Conservation (phyloP, 495 filamentous ascomycete genomes). For the Penicillium crystallinum region DNA sequence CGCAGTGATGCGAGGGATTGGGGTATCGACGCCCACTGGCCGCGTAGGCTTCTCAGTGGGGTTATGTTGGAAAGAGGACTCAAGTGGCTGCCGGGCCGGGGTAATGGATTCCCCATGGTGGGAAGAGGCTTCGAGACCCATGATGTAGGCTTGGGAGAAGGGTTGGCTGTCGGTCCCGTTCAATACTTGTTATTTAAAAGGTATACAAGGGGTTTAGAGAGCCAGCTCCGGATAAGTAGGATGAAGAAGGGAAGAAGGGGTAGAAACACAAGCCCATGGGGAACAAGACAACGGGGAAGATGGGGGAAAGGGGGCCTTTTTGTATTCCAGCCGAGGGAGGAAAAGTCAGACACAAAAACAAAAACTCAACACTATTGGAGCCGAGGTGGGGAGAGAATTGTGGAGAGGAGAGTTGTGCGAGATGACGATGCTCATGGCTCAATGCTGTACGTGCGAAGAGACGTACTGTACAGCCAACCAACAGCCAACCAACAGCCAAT, state of each 20-base stretch:
- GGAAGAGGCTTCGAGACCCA: slow-evolving; percentile 32
- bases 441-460: slow-evolving; percentile 2
- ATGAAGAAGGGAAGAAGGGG: not conserved
- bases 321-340: slow-evolving; percentile 15
- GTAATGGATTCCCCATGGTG: slow-evolving; percentile 38
- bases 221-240: not conserved
- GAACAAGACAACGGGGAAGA: slow-evolving; percentile 6
- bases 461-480: not conserved
- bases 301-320: slow-evolving; percentile 17
- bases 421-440: slow-evolving; percentile 7
- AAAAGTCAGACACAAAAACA: not conserved
- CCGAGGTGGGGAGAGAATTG: slow-evolving; percentile 17
- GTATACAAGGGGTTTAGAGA: not conserved
- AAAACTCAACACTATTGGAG: not conserved
- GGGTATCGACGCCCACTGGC: slow-evolving; percentile 30
- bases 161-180: too few relatives aligned
- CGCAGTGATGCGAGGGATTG: slow-evolving; percentile 39
- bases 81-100: slow-evolving; percentile 22
- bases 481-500: too few relatives aligned
- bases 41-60: slow-evolving; percentile 22
- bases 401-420: slow-evolving; percentile 18
- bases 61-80: slow-evolving; percentile 24
- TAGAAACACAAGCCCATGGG: slow-evolving; percentile 12
- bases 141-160: slow-evolving; percentile 12
- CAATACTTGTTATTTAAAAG: too few relatives aligned